Evolutionary conservation across 768 basidiomycete species (phyloP).

Genomic region (Amanita pallidorosea): DNA sequence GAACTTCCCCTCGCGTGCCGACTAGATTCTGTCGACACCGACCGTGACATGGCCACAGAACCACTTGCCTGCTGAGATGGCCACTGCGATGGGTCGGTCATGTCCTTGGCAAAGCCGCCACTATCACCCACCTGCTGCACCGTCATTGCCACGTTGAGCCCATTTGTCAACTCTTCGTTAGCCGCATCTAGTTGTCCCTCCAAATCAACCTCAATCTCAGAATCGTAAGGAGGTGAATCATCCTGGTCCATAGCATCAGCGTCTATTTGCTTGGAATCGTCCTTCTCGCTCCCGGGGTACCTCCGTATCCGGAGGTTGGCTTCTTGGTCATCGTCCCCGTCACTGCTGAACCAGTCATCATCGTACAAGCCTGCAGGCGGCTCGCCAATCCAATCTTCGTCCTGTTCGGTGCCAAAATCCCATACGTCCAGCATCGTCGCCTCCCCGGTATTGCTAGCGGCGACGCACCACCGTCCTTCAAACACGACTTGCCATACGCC

Average conservation of each 20-base stretch:
- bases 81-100: conserved; percentile 19
- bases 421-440: conserved; percentile 79
- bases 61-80: conserved; percentile 13
- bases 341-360: conserved; percentile 48
- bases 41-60: conserved; percentile 5
- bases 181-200: conserved; percentile 12
- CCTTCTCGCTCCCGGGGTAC: conserved; percentile 30
- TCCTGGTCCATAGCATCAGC: conserved; percentile 72
- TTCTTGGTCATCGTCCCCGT: conserved; percentile 37
- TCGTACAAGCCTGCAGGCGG: conserved; percentile 69
- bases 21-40: conserved; percentile 6
- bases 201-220: conserved; percentile 22
- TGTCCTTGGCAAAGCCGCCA: conserved; percentile 17
- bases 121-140: conserved; percentile 9
- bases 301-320: conserved; percentile 13
- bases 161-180: conserved; percentile 6
- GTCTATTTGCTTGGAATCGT: conserved; percentile 42
- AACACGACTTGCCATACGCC: conserved; percentile 99
- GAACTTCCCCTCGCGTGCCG: conserved; percentile 2
- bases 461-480: conserved; percentile 89
- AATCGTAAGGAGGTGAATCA: conserved; percentile 28
- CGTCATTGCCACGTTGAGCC: conserved; percentile 10
- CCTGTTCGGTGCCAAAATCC: conserved; percentile 73
- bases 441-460: conserved; percentile 77
- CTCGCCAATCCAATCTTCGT: conserved; percentile 79